These are phyloP conservation scores for Blastobotrys aristatus DNA, from an alignment of 1,139 yeast genomes.

Conservation along the genomic window DNA sequence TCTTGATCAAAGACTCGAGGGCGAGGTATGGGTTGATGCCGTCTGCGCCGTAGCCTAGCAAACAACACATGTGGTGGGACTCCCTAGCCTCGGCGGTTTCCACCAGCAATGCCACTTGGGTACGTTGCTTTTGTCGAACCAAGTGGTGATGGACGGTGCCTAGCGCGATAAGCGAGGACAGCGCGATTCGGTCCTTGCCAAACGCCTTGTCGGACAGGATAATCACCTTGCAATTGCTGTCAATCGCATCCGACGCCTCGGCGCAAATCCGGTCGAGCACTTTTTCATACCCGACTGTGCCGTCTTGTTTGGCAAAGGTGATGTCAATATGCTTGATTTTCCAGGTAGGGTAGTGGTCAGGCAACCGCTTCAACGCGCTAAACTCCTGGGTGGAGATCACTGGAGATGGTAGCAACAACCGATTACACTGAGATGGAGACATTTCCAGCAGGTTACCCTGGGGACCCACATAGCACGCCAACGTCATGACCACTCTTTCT, in stretches of 20 bases:
- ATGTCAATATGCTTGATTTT: slow-evolving; percentile 75
- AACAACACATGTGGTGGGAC: slow-evolving; percentile 91
- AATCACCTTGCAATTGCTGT: slow-evolving; percentile 65
- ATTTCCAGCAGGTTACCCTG: slow-evolving; percentile 93
- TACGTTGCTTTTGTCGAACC: slow-evolving; percentile 93
- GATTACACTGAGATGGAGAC: slow-evolving; percentile 87
- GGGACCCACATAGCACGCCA: slow-evolving; percentile 96
- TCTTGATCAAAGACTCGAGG: slow-evolving; percentile 78
- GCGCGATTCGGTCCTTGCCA: slow-evolving; percentile 60
- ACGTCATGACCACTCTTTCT: slow-evolving; percentile 93
- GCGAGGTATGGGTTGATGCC: slow-evolving; percentile 93
- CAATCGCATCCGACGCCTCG: slow-evolving; percentile 82
- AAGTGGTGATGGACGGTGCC: slow-evolving; percentile 97
- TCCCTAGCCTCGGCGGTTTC: slow-evolving; percentile 98
- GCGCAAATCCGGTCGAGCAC: slow-evolving; percentile 85
- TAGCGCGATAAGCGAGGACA: slow-evolving; percentile 87
- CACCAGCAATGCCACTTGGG: slow-evolving; percentile 84
- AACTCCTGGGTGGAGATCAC: slow-evolving; percentile 70
- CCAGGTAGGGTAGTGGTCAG: slow-evolving; percentile 81
- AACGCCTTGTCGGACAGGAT: slow-evolving; percentile 69
- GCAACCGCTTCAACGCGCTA: slow-evolving; percentile 65
- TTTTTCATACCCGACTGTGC: slow-evolving; percentile 76
- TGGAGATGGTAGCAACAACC: slow-evolving; percentile 79
- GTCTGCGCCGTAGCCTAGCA: slow-evolving; percentile 97
- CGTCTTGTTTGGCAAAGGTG: slow-evolving; percentile 80